A percentile compares a stretch with the other conserved stretches of the same genome.
Conservation (phyloP, 75 land plant genomes). For the Isoetes taiwanensis region DNA sequence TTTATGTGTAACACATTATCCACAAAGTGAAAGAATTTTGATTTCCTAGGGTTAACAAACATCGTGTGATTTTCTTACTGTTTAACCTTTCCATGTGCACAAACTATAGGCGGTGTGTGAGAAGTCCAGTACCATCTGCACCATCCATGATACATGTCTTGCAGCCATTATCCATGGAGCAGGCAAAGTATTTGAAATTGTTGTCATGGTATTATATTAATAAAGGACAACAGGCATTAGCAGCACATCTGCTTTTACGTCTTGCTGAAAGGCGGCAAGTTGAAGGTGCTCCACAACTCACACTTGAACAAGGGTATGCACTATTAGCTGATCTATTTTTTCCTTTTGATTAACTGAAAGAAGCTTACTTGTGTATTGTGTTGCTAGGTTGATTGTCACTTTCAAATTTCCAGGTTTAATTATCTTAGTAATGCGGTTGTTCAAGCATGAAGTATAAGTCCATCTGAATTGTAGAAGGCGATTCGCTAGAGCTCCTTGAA, state of each 20-base stretch:
- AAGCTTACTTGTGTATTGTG: constrained; percentile 8
- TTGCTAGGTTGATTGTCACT: neutral
- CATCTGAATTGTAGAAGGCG: constrained; percentile 40
- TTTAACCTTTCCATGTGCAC: no score
- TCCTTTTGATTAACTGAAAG: no score
- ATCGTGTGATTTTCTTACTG: no score
- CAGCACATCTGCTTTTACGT: constrained; percentile 73
- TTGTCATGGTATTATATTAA: constrained; percentile 78
- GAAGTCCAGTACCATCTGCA: no score
- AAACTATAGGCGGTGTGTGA: no score
- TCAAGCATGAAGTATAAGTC: constrained; percentile 72
- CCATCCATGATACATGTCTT: no score
- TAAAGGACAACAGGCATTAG: constrained; percentile 80
- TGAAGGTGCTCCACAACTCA: constrained; percentile 37
- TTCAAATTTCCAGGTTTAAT: constrained; percentile 39
- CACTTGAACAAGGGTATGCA: constrained; percentile 70
- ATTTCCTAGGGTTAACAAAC: no score
- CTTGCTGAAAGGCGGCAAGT: constrained; percentile 70
- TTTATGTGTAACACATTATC: no score
- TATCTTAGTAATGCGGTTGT: constrained; percentile 92
- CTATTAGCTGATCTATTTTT: neutral
- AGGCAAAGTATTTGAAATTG: constrained; percentile 71
- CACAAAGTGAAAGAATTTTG: no score
- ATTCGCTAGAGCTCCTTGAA: constrained; percentile 77
- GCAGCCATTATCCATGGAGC: constrained; percentile 28